These are phyloP conservation scores for Aspergillus melleus DNA, from an alignment of 2,329 filamentous ascomycete species.

Conservation along the genomic window DNA sequence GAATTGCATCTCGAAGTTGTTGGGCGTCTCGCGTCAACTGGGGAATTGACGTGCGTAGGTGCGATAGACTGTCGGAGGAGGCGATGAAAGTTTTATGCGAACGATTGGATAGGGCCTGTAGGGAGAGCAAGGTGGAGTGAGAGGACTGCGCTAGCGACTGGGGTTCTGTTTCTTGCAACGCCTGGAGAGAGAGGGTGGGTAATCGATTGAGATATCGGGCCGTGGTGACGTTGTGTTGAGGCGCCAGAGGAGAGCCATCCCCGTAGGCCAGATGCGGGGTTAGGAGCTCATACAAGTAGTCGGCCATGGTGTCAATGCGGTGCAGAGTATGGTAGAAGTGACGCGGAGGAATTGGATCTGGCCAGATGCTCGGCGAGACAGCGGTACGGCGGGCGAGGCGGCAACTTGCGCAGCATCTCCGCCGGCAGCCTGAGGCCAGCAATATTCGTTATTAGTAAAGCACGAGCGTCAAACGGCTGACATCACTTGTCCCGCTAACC, in stretches of 20 bases:
- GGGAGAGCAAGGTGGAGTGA: conserved; percentile 75
- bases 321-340: neutral
- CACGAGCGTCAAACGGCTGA: neutral
- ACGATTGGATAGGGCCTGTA: conserved; percentile 85
- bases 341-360: conserved; percentile 4
- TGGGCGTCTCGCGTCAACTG: conserved; percentile 64
- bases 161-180: conserved; percentile 73
- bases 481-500: conserved; percentile 4
- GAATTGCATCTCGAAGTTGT: conserved; percentile 70
- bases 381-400: conserved; percentile 30
- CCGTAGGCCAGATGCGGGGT: conserved; percentile 57
- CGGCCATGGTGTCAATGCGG: conserved; percentile 55
- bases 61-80: conserved; percentile 75
- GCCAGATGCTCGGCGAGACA: conserved; percentile 10
- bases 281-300: conserved; percentile 74
- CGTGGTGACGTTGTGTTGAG: conserved; percentile 33
- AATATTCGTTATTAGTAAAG: neutral
- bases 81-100: conserved; percentile 83
- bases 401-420: conserved; percentile 30
- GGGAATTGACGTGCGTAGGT: conserved; percentile 71
- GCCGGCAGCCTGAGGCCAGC: conserved; percentile 6
- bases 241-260: conserved; percentile 20
- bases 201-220: conserved; percentile 72
- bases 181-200: conserved; percentile 71
- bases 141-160: conserved; percentile 77